Conservation (phyloP, 2,329 filamentous ascomycete species). For the Trichoderma breve region DNA sequence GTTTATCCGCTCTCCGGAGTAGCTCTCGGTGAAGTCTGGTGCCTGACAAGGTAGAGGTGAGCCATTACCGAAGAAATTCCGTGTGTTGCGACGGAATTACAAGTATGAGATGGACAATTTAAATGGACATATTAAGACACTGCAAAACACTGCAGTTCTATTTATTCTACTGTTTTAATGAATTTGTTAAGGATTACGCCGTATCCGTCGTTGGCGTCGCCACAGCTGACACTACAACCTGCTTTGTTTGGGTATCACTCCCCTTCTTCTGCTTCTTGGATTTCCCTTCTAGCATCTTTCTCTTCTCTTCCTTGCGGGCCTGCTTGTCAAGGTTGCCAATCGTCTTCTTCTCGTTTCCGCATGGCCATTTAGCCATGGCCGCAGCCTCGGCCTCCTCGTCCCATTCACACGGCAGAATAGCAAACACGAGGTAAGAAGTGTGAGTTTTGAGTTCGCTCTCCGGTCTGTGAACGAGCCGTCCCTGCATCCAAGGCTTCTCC, state of each 20-base stretch:
- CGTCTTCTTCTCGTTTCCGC: conserved; percentile 51
- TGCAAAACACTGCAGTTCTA: neutral
- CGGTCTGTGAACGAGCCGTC: conserved; percentile 73
- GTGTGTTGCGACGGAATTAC: neutral
- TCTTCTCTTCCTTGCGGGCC: conserved; percentile 55
- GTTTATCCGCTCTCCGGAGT: conserved; percentile 20
- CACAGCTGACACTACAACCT: conserved; percentile 13
- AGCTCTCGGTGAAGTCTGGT: neutral
- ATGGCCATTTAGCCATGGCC: conserved; percentile 63
- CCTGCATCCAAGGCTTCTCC: conserved; percentile 67
- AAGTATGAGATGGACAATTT: neutral
- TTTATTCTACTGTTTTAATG: neutral
- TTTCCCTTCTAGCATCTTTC: conserved; percentile 48
- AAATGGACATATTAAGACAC: neutral
- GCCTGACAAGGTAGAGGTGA: neutral
- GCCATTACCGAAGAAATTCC: neutral
- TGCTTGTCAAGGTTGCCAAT: conserved; percentile 55
- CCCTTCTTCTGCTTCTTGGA: conserved; percentile 32
- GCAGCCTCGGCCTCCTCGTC: conserved; percentile 73
- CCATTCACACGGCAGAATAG: conserved; percentile 84
- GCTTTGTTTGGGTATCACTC: conserved; percentile 13
- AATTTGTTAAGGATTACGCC: neutral
- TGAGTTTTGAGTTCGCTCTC: conserved; percentile 93
- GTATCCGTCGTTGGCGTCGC: neutral
- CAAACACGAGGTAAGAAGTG: conserved; percentile 96